Evolutionary conservation across 1,284 basidiomycete genomes (phyloP).

Genomic region (Sporisorium reilianum): DNA sequence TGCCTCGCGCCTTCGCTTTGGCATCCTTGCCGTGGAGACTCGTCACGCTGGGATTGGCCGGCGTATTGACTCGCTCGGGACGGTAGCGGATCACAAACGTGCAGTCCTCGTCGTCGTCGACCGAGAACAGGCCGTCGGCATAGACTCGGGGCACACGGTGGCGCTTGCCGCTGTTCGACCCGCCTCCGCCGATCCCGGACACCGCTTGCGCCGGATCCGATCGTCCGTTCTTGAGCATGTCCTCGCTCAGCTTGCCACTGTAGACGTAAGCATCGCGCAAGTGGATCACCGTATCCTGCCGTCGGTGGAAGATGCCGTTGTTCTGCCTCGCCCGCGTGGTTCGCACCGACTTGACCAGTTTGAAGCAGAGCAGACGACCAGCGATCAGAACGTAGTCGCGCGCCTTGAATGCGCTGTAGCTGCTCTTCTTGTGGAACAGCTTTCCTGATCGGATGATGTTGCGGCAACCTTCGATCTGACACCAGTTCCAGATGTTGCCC

Average conservation of each 20-base stretch:
- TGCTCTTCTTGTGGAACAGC: conserved; percentile 74
- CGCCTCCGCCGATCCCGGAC: conserved; percentile 43
- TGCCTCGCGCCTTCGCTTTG: conserved; percentile 9
- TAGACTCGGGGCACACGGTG: conserved; percentile 64
- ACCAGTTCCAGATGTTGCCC: conserved; percentile 82
- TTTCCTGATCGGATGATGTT: conserved; percentile 79
- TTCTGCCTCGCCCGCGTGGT: conserved; percentile 66
- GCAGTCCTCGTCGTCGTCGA: conserved; percentile 68
- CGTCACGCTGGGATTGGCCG: conserved; percentile 35
- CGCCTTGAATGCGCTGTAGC: conserved; percentile 55
- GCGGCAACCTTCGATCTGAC: conserved; percentile 79
- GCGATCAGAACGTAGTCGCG: conserved; percentile 63
- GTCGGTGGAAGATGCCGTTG: conserved; percentile 64
- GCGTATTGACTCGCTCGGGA: conserved; percentile 50
- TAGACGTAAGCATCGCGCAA: conserved; percentile 67
- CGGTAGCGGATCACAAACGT: conserved; percentile 66
- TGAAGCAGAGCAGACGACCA: conserved; percentile 63
- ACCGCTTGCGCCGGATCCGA: conserved; percentile 54
- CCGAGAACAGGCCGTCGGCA: conserved; percentile 60
- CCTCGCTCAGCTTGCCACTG: conserved; percentile 62
- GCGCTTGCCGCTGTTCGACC: conserved; percentile 48
- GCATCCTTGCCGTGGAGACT: conserved; percentile 15
- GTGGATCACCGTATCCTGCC: conserved; percentile 62
- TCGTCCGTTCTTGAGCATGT: conserved; percentile 51
- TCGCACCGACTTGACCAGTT: conserved; percentile 57